Evolutionary conservation across 2,329 filamentous ascomycete genomes (phyloP), one percentile per base, ranked within the genome.

Genomic region (Diaporthe amygdali): DNA sequence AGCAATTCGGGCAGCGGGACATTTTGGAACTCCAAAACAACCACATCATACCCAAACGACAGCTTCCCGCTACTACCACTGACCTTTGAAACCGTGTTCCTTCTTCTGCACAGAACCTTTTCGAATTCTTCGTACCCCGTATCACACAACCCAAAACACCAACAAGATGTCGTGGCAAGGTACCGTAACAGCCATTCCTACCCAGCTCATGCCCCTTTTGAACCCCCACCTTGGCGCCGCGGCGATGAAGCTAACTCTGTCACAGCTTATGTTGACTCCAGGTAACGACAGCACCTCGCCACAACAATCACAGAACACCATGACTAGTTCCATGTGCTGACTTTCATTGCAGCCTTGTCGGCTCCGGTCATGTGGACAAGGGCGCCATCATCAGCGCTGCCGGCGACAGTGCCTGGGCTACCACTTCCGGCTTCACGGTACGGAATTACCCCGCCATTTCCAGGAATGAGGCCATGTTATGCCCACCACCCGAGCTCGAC

Each of bases 351-450:
- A 97, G 94, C 89, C 90, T 97, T 78, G 89, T 97, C 79, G 92
- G 88, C 84, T 91, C 88, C 78, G 91, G 91, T 79, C 92, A 95
- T 81, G 84, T 97, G 79, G 92, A 96, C 86, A 92, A 94, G 86
- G 95, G 89, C 78, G 93, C 93, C 80, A 95, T 97, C 82, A 91
- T 96, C 87, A 95, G 93, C 83, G 85, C 84, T 75, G 93, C 93
- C 76, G 94, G 94, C 78, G 93, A 93, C 84, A 94, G 92, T 81
- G 88, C 90, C 77, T 97, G 94, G 94, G 94, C 94, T 73, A 81
- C 86, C 51, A 91, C 91, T 34, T 27, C 88, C 68, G 89, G 87
- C 76, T 97, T 97, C 86, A 85, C 87, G 80, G 94, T 97, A 92
- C 70, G 66, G 49, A 22, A 69, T 71, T 69, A 67, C 44, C 59